Evolutionary conservation across 2,329 filamentous ascomycete species (phyloP).

Genomic region (Parascedosporium putredinis): DNA sequence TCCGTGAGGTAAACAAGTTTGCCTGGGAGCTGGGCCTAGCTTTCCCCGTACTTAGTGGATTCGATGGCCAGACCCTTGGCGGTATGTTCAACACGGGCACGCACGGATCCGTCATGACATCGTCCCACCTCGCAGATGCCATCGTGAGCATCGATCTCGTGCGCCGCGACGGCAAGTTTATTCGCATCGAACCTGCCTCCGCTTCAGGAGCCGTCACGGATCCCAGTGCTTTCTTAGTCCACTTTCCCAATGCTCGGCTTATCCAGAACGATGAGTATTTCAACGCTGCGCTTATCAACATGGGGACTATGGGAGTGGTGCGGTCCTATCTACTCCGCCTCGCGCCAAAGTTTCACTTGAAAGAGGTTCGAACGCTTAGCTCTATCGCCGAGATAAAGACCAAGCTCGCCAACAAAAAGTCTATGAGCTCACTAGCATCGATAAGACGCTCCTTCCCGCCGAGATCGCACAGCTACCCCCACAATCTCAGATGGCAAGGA

Average conservation of each 20-base stretch:
- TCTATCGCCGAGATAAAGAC: constrained; percentile 4
- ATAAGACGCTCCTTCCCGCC: background rate
- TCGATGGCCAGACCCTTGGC: constrained; percentile 8
- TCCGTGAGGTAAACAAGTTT: constrained; percentile 6
- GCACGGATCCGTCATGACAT: constrained; percentile 7
- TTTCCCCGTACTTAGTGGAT: constrained; percentile 7
- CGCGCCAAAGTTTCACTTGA: constrained; percentile 5
- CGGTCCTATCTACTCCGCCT: constrained; percentile 6
- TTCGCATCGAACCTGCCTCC: constrained; percentile 4
- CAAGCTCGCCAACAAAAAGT: constrained; percentile 4
- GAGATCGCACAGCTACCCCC: background rate
- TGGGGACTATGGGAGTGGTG: constrained; percentile 9
- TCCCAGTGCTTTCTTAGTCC: background rate
- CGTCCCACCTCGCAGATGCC: constrained; percentile 5
- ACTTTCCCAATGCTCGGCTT: background rate
- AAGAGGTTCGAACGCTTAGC: constrained; percentile 6
- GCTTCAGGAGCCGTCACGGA: constrained; percentile 3
- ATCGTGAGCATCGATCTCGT: constrained; percentile 7
- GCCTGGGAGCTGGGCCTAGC: constrained; percentile 6
- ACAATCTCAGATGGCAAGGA: constrained; percentile 5
- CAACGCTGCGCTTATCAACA: constrained; percentile 7
- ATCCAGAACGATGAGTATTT: constrained; percentile 6
- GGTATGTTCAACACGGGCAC: constrained; percentile 9
- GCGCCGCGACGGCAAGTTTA: background rate
- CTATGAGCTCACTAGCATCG: background rate